These are phyloP conservation scores for Periconia sp. DNA, from an alignment of 2,329 filamentous ascomycete genomes.

Conservation along the genomic window DNA sequence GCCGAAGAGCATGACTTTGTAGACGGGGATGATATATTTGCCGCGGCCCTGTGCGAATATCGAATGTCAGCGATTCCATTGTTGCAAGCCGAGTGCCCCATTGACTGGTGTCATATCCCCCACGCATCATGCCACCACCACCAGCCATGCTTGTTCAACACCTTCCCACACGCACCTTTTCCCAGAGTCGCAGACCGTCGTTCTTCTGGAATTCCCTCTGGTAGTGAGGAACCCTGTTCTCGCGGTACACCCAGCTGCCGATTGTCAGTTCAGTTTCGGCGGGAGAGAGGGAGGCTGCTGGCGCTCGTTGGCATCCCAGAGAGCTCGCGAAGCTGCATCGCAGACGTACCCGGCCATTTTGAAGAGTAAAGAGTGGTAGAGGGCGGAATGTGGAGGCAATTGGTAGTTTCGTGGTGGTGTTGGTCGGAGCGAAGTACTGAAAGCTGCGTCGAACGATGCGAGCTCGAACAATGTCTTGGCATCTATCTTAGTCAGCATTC, in stretches of 20 bases:
- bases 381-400: slow-evolving; percentile 33
- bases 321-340: slow-evolving; percentile 13
- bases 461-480: slow-evolving; percentile 2
- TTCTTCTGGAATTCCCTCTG: slow-evolving; percentile 76
- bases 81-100: neutral
- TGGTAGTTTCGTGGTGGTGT: slow-evolving; percentile 32
- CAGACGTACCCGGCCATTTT: slow-evolving; percentile 47
- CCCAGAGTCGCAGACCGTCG: slow-evolving; percentile 72
- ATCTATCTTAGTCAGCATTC: slow-evolving; percentile 12
- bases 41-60: slow-evolving; percentile 62
- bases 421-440: slow-evolving; percentile 24
- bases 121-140: neutral
- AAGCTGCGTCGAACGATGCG: slow-evolving; percentile 32
- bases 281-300: slow-evolving; percentile 13
- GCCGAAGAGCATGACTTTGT: slow-evolving; percentile 66
- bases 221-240: slow-evolving; percentile 74
- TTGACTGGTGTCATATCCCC: neutral
- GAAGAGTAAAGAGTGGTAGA: slow-evolving; percentile 39
- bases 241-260: slow-evolving; percentile 60
- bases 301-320: slow-evolving; percentile 2
- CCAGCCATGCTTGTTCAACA: slow-evolving; percentile 8
- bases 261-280: slow-evolving; percentile 31
- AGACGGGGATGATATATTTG: slow-evolving; percentile 67
- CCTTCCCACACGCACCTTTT: slow-evolving; percentile 64
- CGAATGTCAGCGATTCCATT: slow-evolving; percentile 16